Evolutionary conservation across 106 monocot genomes (phyloP).

Genomic region (Chionographis japonica): DNA sequence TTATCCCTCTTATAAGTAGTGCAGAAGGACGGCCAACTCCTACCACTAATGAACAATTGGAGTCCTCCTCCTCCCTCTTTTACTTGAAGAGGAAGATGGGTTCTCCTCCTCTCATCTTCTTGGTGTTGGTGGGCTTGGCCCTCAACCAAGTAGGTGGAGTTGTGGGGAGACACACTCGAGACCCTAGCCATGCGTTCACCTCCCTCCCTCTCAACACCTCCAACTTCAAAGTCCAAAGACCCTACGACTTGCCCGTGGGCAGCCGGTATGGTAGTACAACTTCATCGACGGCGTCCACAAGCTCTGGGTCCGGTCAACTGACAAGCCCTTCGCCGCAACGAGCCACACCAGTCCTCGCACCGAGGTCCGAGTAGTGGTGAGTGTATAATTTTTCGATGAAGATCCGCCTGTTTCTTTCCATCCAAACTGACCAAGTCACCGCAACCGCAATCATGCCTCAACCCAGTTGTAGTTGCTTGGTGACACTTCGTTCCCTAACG

Average conservation of each 20-base stretch:
- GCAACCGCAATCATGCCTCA: neutral
- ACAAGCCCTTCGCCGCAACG: slow-evolving; percentile 1
- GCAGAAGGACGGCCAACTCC: no score
- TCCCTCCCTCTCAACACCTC: slow-evolving; percentile 13
- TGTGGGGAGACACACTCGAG: no score
- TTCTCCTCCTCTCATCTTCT: no score
- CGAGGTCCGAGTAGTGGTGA: slow-evolving; percentile 8
- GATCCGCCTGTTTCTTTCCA: neutral
- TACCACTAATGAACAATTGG: no score
- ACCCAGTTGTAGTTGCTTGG: no score
- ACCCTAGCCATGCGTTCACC: slow-evolving; percentile 7
- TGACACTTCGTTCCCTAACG: no score
- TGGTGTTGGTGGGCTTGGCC: no score
- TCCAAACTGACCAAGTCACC: neutral
- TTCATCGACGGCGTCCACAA: slow-evolving; percentile 5
- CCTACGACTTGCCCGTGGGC: slow-evolving; percentile 5
- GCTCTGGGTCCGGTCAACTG: slow-evolving; percentile 10
- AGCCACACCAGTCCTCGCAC: slow-evolving; percentile 14
- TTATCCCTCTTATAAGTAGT: no score
- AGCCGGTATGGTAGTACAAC: slow-evolving; percentile 11
- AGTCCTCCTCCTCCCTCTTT: no score
- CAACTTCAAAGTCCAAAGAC: slow-evolving; percentile 13
- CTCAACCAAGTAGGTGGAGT: no score
- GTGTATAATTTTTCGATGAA: neutral
- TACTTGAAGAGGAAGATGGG: no score